A percentile compares a stretch with the other conserved stretches of the same genome.
phyloP scores from a whole-genome alignment of 2,329 filamentous ascomycete genomes.

The Pyricularia sp. region DNA sequence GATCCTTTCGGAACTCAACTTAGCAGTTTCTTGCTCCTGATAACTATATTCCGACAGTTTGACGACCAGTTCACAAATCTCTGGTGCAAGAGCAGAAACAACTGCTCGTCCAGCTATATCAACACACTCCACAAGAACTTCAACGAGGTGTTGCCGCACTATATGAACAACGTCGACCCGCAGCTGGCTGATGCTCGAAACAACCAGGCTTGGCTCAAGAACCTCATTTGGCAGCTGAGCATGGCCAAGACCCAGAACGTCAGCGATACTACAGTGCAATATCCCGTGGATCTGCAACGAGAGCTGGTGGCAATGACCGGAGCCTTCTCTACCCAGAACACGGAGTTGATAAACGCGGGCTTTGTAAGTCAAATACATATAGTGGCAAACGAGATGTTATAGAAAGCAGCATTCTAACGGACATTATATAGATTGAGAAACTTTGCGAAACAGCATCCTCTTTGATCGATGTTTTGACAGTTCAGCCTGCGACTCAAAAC shows the following conservation, averaged over 20 bases:
- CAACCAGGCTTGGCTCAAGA: conserved; percentile 58
- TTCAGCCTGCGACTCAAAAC: conserved; percentile 49
- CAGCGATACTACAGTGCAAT: conserved; percentile 44
- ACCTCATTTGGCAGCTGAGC: conserved; percentile 52
- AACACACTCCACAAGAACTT: conserved; percentile 53
- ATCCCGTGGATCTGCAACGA: conserved; percentile 51
- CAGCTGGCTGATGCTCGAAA: conserved; percentile 45
- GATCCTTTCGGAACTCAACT: conserved; percentile 45
- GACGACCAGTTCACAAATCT: conserved; percentile 53
- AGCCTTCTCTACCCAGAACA: conserved; percentile 60
- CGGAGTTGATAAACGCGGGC: conserved; percentile 67
- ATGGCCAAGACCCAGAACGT: conserved; percentile 31
- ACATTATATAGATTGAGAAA: conserved; percentile 55
- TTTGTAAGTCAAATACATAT: conserved; percentile 43
- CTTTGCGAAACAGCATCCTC: conserved; percentile 68
- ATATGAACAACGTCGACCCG: conserved; percentile 40
- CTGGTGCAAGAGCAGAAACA: conserved; percentile 56
- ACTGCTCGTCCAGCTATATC: conserved; percentile 49
- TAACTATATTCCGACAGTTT: conserved; percentile 56
- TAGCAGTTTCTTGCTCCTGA: conserved; percentile 48
- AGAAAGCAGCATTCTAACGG: background rate
- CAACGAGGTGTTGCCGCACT: conserved; percentile 41
- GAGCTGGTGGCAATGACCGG: conserved; percentile 60
- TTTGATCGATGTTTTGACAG: conserved; percentile 62
- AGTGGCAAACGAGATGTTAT: background rate